Percentiles rank a stretch among this genome's conserved stretches.
phyloP scores from a whole-genome alignment of 805 yeast genomes.

The Yarrowia bubula region DNA sequence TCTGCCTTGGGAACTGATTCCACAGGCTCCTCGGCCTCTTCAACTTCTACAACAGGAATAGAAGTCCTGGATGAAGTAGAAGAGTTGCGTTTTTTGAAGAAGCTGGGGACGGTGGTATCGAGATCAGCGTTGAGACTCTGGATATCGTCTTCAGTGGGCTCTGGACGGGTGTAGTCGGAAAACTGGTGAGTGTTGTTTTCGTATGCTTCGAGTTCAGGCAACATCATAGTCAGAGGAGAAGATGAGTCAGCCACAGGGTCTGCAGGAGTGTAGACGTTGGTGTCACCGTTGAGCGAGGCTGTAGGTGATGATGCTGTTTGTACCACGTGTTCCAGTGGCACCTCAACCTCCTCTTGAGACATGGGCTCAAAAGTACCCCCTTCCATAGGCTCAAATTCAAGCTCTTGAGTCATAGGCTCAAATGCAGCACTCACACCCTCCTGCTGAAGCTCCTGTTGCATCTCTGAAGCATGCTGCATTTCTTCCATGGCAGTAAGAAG shows the following conservation, averaged over 20 bases:
- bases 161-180: background rate
- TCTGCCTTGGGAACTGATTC: background rate
- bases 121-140: background rate
- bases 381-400: background rate
- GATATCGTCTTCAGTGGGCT: conserved; percentile 16
- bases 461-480: too few relatives aligned
- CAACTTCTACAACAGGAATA: background rate
- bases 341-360: background rate
- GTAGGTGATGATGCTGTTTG: too few relatives aligned
- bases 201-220: conserved; percentile 4
- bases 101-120: conserved; percentile 8
- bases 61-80: background rate
- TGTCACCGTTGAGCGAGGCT: background rate
- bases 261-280: background rate
- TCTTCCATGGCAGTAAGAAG: background rate
- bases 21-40: background rate
- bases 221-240: background rate
- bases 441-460: too few relatives aligned
- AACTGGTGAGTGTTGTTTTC: background rate
- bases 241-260: background rate
- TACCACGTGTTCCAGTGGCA: too few relatives aligned
- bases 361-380: too few relatives aligned
- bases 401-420: too few relatives aligned
- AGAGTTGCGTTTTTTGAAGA: conserved; percentile 1
- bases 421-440: too few relatives aligned